phyloP scores from a whole-genome alignment of 2,329 filamentous ascomycete species.

The Endocalyx cinctus region DNA sequence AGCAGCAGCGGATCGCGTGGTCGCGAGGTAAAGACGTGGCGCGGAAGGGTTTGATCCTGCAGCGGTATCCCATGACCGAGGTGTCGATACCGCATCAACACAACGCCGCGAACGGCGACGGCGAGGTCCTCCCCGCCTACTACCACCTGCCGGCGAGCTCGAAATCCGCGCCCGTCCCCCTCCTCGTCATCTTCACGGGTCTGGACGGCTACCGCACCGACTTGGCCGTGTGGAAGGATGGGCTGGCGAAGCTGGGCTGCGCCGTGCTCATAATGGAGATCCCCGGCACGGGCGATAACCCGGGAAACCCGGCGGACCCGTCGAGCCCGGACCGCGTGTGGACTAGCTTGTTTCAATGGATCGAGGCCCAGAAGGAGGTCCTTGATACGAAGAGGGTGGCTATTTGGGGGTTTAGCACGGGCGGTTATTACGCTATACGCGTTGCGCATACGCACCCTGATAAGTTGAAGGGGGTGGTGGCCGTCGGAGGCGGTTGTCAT shows the following conservation, averaged over 20 bases:
- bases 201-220: slow-evolving; percentile 28
- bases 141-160: slow-evolving; percentile 21
- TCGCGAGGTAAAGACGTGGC: slow-evolving; percentile 23
- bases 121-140: slow-evolving; percentile 20
- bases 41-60: slow-evolving; percentile 21
- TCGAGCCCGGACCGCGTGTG: slow-evolving; percentile 49
- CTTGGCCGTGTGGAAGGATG: slow-evolving; percentile 28
- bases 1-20: slow-evolving; percentile 25
- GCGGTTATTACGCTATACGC: slow-evolving; percentile 54
- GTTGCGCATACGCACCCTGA: slow-evolving; percentile 52
- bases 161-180: slow-evolving; percentile 12
- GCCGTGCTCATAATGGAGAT: slow-evolving; percentile 50
- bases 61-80: slow-evolving; percentile 22
- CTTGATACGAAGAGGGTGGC: slow-evolving; percentile 43
- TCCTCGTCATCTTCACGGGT: slow-evolving; percentile 24
- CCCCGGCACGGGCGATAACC: slow-evolving; percentile 53
- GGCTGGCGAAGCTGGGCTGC: slow-evolving; percentile 36
- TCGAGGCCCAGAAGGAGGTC: slow-evolving; percentile 40
- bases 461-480: slow-evolving; percentile 45
- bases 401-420: slow-evolving; percentile 54
- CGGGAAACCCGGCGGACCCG: slow-evolving; percentile 40
- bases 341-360: slow-evolving; percentile 50
- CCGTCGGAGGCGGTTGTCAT: slow-evolving; percentile 52
- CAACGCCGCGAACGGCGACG: slow-evolving; percentile 20
- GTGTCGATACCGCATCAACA: slow-evolving; percentile 25